phyloP scores from a whole-genome alignment of 306 rosid species.

The Pterocarpus santalinus region DNA sequence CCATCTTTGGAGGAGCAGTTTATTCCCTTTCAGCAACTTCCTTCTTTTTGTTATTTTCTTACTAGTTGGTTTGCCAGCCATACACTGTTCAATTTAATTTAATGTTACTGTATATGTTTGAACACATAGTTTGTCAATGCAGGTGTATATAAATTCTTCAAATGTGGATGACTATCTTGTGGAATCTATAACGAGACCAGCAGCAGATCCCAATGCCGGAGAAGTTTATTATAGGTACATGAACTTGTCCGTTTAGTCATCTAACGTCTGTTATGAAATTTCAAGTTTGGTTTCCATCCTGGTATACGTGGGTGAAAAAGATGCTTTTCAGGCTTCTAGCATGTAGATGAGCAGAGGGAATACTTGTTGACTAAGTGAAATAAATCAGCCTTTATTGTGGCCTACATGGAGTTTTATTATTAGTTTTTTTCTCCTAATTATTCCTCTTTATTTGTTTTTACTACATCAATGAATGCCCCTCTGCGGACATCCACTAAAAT shows the following conservation, averaged over 20 bases:
- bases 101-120: constrained; percentile 21
- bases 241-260: constrained; percentile 2
- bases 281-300: constrained; percentile 6
- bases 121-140: constrained; percentile 39
- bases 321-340: constrained; percentile 1
- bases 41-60: background rate
- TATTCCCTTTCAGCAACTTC: constrained; percentile 17
- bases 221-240: constrained; percentile 91
- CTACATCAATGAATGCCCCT: background rate
- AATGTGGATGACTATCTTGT: constrained; percentile 97
- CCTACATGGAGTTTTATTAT: constrained; percentile 3
- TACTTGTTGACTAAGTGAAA: background rate
- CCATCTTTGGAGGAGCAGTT: constrained; percentile 16
- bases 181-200: constrained; percentile 86
- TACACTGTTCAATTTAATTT: constrained; percentile 14
- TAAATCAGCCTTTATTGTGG: constrained; percentile 1
- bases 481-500: background rate
- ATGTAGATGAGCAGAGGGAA: constrained; percentile 2
- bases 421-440: background rate
- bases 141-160: constrained; percentile 79
- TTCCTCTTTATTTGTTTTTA: constrained; percentile 2
- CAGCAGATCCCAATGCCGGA: constrained; percentile 91
- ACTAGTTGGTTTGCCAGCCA: constrained; percentile 15
- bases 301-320: background rate
- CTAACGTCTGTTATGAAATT: background rate